phyloP scores from a whole-genome alignment of 228 moss, liverwort and hornwort genomes.

The Sphagnum magellanicum region DNA sequence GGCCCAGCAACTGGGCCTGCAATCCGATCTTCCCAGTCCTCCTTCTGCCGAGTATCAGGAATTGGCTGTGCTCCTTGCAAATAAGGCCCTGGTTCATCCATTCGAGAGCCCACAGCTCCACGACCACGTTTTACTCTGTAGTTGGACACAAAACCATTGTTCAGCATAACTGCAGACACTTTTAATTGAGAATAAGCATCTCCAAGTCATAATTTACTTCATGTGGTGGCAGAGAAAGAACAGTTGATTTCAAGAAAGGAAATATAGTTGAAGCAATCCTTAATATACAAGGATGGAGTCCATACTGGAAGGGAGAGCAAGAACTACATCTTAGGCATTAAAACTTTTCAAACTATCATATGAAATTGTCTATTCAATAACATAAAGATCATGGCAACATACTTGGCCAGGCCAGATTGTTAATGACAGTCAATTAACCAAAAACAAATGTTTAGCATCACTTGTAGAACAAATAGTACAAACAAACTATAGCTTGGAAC shows the following conservation, averaged over 20 bases:
- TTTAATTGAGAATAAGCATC: neutral
- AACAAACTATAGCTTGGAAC: too few relatives aligned
- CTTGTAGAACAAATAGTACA: too few relatives aligned
- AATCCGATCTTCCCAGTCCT: conserved; percentile 89
- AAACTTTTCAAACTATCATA: neutral
- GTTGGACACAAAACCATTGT: neutral
- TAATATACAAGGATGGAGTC: neutral
- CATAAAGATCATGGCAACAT: too few relatives aligned
- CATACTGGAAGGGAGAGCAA: neutral
- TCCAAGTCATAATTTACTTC: neutral
- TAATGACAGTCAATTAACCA: too few relatives aligned
- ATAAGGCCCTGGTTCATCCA: conserved; percentile 94
- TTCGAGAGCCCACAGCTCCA: conserved; percentile 94
- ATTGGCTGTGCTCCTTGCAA: conserved; percentile 19
- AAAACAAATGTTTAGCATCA: too few relatives aligned
- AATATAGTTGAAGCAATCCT: neutral
- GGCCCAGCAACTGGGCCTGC: conserved; percentile 54
- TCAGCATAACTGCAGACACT: neutral
- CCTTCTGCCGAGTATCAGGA: conserved; percentile 49
- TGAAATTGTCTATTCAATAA: neutral
- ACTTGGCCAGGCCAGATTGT: too few relatives aligned
- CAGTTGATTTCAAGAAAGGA: neutral
- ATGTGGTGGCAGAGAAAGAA: neutral
- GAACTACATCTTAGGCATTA: neutral
- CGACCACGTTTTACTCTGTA: conserved; percentile 86